Evolutionary conservation across 768 basidiomycete genomes (phyloP).

Genomic region (Leccinum longicurvipes): DNA sequence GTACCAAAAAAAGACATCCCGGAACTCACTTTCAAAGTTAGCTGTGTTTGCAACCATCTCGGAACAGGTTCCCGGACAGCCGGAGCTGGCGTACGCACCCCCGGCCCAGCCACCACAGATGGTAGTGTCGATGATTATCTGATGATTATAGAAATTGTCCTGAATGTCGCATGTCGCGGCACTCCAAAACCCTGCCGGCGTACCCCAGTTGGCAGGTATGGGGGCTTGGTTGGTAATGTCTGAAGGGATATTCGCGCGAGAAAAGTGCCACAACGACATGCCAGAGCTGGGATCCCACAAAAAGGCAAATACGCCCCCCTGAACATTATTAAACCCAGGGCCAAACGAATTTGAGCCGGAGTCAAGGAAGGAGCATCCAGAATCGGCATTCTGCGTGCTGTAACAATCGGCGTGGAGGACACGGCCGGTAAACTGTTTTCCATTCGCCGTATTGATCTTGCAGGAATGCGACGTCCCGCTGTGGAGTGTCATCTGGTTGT

Average conservation of each 20-base stretch:
- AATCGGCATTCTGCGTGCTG: conserved; percentile 38
- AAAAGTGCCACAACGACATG: conserved; percentile 56
- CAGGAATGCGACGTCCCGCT: conserved; percentile 41
- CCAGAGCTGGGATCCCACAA: conserved; percentile 45
- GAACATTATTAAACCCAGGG: conserved; percentile 26
- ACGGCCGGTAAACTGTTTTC: conserved; percentile 25
- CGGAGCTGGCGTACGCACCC: conserved; percentile 18
- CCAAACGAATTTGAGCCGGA: conserved; percentile 40
- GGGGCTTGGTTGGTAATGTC: conserved; percentile 46
- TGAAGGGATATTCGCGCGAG: conserved; percentile 45
- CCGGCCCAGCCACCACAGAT: conserved; percentile 32
- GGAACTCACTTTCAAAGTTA: conserved; percentile 48
- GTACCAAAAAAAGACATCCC: neutral
- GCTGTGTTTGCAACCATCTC: conserved; percentile 48
- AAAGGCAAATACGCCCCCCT: conserved; percentile 57
- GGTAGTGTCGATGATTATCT: conserved; percentile 40
- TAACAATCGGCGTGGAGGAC: conserved; percentile 34
- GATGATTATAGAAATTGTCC: conserved; percentile 48
- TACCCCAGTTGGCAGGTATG: conserved; percentile 47
- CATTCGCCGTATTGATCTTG: conserved; percentile 16
- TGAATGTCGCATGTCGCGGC: conserved; percentile 44
- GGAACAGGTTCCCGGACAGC: conserved; percentile 43
- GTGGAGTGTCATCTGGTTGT: conserved; percentile 68
- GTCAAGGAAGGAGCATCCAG: conserved; percentile 50
- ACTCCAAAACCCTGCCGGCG: conserved; percentile 51